phyloP scores from a whole-genome alignment of 495 filamentous ascomycete genomes.

The Podospora didyma region DNA sequence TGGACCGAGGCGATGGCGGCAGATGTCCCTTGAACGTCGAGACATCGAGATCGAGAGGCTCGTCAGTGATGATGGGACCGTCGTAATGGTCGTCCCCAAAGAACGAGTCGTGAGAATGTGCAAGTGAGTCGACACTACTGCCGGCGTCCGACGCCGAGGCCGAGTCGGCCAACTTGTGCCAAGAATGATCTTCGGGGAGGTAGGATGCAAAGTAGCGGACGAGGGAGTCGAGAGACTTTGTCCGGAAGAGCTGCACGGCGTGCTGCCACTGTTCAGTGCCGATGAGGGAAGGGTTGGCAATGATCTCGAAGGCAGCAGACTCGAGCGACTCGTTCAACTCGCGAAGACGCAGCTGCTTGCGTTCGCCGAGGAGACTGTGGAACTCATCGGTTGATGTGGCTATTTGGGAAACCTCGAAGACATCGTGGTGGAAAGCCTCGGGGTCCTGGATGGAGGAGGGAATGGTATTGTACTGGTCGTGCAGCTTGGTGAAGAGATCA shows the following conservation, averaged over 20 bases:
- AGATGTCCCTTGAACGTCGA: slow-evolving; percentile 25
- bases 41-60: slow-evolving; percentile 36
- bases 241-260: slow-evolving; percentile 48
- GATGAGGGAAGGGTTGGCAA: slow-evolving; percentile 46
- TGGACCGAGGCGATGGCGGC: slow-evolving; percentile 44
- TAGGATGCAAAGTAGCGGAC: slow-evolving; percentile 48
- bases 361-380: slow-evolving; percentile 39
- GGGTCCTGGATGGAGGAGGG: slow-evolving; percentile 33
- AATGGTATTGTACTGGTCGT: slow-evolving; percentile 40
- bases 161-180: slow-evolving; percentile 24
- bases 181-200: slow-evolving; percentile 41
- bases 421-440: slow-evolving; percentile 40
- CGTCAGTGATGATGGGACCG: slow-evolving; percentile 35
- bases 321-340: slow-evolving; percentile 45
- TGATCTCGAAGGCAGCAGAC: slow-evolving; percentile 48
- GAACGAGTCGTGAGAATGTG: slow-evolving; percentile 22
- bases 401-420: slow-evolving; percentile 41
- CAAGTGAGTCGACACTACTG: slow-evolving; percentile 21
- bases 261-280: slow-evolving; percentile 48
- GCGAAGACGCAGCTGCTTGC: slow-evolving; percentile 42
- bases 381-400: slow-evolving; percentile 42
- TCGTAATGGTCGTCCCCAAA: slow-evolving; percentile 35
- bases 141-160: slow-evolving; percentile 24
- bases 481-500: slow-evolving; percentile 36
- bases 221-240: slow-evolving; percentile 49